phyloP scores from a whole-genome alignment of 306 rosid species.

The Pyrus betulifolia region DNA sequence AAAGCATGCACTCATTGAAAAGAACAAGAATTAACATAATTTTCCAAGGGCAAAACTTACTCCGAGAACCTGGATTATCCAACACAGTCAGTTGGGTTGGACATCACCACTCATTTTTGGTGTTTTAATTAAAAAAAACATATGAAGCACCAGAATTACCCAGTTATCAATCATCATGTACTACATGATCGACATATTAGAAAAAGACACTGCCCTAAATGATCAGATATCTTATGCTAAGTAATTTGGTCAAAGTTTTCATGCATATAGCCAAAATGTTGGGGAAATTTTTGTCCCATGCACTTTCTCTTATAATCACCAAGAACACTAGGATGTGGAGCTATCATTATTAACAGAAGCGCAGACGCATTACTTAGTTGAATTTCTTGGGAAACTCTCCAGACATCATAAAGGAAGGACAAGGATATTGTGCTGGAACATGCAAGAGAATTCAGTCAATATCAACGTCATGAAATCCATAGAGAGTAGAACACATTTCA shows the following conservation, averaged over 20 bases:
- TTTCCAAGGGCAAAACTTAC: not conserved
- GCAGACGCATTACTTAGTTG: not conserved
- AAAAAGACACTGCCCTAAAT: not conserved
- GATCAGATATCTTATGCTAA: not conserved
- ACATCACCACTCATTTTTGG: not conserved
- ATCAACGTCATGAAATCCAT: not conserved
- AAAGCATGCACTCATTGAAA: not conserved
- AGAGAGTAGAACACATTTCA: not conserved
- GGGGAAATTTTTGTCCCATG: not conserved
- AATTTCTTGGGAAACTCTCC: not conserved
- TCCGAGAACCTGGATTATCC: not conserved
- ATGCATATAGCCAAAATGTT: not conserved
- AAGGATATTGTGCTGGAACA: not conserved
- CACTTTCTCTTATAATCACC: not conserved
- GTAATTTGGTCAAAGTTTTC: not conserved
- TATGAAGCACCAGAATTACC: not conserved
- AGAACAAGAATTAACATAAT: not conserved
- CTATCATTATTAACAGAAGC: not conserved
- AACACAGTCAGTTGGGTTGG: not conserved
- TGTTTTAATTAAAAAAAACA: not conserved
- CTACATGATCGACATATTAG: not conserved
- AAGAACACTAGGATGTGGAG: not conserved
- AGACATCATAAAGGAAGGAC: not conserved
- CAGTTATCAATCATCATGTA: not conserved
- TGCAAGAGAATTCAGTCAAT: not conserved